These are phyloP conservation scores for Lantana camara DNA, from an alignment of 257 asterid genomes.

Conservation along the genomic window DNA sequence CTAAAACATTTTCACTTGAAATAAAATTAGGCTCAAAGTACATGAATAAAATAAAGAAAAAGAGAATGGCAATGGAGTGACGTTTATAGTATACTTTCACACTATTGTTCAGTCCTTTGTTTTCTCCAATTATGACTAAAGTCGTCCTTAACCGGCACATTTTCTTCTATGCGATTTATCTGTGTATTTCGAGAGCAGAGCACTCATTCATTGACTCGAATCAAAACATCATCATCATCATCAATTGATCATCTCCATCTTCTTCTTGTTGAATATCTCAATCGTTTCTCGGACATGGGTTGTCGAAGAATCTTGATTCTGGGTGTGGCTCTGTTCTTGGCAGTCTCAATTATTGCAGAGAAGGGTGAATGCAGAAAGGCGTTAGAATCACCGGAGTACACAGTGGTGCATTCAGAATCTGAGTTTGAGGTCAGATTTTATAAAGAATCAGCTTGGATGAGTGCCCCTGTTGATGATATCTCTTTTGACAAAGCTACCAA, in stretches of 20 bases:
- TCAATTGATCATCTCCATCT: not conserved
- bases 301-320: conserved; percentile 25
- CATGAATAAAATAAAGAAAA: too few relatives aligned
- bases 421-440: conserved; percentile 82
- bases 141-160: too few relatives aligned
- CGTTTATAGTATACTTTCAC: too few relatives aligned
- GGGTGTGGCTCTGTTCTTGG: conserved; percentile 3
- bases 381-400: conserved; percentile 70
- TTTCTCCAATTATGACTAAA: not conserved
- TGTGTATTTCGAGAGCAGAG: not conserved
- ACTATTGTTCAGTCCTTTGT: not conserved
- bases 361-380: conserved; percentile 35
- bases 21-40: too few relatives aligned
- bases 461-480: conserved; percentile 54
- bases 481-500: conserved; percentile 74
- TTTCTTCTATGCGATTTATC: too few relatives aligned
- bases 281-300: conserved; percentile 37
- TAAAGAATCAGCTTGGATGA: conserved; percentile 75
- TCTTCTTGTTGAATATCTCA: not conserved
- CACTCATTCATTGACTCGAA: not conserved
- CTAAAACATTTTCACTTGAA: too few relatives aligned
- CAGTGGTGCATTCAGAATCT: conserved; percentile 74
- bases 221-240: not conserved
- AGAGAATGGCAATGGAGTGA: too few relatives aligned
- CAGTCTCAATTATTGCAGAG: conserved; percentile 16